Percentiles rank a stretch among this genome's conserved stretches.
These are phyloP conservation scores for Fraxinus quadrangulata DNA, from an alignment of 257 asterid genomes.

Conservation along the genomic window DNA sequence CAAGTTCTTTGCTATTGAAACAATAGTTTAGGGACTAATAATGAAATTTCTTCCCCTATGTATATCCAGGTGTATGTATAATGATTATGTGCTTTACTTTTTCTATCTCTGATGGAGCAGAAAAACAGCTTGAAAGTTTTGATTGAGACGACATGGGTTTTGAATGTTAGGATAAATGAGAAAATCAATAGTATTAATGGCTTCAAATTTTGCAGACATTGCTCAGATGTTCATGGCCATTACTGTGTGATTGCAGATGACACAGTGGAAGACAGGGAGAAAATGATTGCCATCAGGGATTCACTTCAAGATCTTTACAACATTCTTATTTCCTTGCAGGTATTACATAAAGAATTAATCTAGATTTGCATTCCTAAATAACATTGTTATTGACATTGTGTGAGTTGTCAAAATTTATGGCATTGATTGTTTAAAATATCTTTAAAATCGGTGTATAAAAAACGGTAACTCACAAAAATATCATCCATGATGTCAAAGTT, in stretches of 20 bases:
- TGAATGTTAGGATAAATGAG: slow-evolving; percentile 39
- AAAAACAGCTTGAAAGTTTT: slow-evolving; percentile 34
- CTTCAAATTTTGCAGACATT: slow-evolving; percentile 44
- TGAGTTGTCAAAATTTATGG: too few relatives aligned
- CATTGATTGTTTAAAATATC: too few relatives aligned
- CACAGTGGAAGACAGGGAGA: slow-evolving; percentile 41
- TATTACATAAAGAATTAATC: slow-evolving; percentile 5
- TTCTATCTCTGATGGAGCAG: slow-evolving; percentile 18
- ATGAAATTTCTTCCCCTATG: neutral
- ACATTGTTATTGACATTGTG: too few relatives aligned
- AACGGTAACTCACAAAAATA: too few relatives aligned
- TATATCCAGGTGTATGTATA: neutral
- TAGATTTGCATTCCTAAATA: too few relatives aligned
- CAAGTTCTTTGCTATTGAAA: neutral
- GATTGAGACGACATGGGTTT: slow-evolving; percentile 42
- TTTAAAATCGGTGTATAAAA: too few relatives aligned
- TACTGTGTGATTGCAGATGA: slow-evolving; percentile 41
- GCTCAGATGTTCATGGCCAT: slow-evolving; percentile 42
- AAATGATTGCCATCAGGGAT: slow-evolving; percentile 43
- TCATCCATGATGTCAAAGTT: too few relatives aligned
- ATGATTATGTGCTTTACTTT: neutral
- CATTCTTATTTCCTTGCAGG: slow-evolving; percentile 48
- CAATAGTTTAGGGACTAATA: neutral
- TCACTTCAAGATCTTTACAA: slow-evolving; percentile 50
- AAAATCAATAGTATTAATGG: slow-evolving; percentile 26